These are phyloP conservation scores for Paramecium octaurelia DNA, from an alignment of 73 alveolate genomes.

Conservation along the genomic window DNA sequence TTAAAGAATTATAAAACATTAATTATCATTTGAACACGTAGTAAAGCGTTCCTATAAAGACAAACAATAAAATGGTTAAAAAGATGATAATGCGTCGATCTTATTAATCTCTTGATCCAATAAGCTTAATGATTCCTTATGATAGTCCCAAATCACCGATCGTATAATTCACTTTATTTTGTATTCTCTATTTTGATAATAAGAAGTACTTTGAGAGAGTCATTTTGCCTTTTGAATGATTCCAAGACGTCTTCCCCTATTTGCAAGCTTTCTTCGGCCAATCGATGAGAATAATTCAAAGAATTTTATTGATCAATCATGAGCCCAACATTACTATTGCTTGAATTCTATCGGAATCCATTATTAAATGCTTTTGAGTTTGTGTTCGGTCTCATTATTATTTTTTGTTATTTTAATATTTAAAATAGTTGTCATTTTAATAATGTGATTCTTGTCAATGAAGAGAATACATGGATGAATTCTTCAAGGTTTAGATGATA, in stretches of 20 bases:
- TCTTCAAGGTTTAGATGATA: too few relatives aligned
- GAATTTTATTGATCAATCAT: neutral
- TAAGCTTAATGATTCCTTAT: neutral
- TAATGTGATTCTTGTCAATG: neutral
- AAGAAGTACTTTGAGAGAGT: neutral
- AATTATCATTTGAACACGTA: slow-evolving; percentile 1
- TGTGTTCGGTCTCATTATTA: neutral
- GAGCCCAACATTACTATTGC: neutral
- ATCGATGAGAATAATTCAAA: neutral
- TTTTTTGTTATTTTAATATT: neutral
- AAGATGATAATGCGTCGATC: neutral
- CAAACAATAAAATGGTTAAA: neutral
- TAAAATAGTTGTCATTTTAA: neutral
- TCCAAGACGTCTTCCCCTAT: slow-evolving; percentile 14
- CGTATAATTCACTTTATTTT: neutral
- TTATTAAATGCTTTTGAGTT: neutral
- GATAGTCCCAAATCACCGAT: slow-evolving; percentile 44
- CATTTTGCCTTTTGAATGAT: neutral
- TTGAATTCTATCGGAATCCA: neutral
- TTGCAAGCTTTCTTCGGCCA: neutral
- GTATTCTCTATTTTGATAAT: neutral
- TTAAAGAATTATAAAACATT: neutral
- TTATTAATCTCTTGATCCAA: neutral
- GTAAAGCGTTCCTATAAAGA: neutral
- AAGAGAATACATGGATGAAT: too few relatives aligned